Conservation (phyloP, 345 rosid species). For the Trapa bicornis region DNA sequence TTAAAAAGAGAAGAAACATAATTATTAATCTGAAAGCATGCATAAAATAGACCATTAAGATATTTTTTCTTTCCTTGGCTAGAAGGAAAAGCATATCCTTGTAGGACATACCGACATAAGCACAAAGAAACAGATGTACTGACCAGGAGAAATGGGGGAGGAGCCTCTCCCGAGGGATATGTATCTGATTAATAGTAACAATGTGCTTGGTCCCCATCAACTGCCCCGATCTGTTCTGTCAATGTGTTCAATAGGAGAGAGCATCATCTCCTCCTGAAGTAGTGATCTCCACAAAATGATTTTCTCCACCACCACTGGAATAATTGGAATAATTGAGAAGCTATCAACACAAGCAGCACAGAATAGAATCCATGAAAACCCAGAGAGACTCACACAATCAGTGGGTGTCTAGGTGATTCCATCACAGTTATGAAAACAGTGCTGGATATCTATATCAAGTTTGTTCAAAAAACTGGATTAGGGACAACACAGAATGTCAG, state of each 20-base stretch:
- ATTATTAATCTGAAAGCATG: not conserved
- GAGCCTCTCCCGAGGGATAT: slow-evolving; percentile 36
- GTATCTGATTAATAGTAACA: slow-evolving; percentile 68
- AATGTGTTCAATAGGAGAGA: not conserved
- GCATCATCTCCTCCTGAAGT: not conserved
- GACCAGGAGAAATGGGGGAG: slow-evolving; percentile 77
- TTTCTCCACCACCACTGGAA: not conserved
- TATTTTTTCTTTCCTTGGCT: not conserved
- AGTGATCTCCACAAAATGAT: not conserved
- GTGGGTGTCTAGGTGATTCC: not conserved
- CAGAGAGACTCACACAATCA: not conserved
- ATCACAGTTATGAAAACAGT: not conserved
- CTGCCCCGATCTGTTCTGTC: slow-evolving; percentile 30
- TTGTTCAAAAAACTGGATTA: not conserved
- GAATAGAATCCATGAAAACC: not conserved
- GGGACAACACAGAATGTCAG: no score
- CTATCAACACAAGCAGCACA: not conserved
- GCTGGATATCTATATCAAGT: not conserved
- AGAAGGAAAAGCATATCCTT: not conserved
- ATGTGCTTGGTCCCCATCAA: slow-evolving; percentile 63
- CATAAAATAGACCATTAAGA: not conserved
- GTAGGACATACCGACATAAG: slow-evolving; percentile 9
- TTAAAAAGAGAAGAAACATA: no score
- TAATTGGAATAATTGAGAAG: not conserved
- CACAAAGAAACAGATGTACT: slow-evolving; percentile 67